Base-by-base conservation (phyloP, 2,329 filamentous ascomycete genomes). In the Pseudogymnoascus pannorum region DNA sequence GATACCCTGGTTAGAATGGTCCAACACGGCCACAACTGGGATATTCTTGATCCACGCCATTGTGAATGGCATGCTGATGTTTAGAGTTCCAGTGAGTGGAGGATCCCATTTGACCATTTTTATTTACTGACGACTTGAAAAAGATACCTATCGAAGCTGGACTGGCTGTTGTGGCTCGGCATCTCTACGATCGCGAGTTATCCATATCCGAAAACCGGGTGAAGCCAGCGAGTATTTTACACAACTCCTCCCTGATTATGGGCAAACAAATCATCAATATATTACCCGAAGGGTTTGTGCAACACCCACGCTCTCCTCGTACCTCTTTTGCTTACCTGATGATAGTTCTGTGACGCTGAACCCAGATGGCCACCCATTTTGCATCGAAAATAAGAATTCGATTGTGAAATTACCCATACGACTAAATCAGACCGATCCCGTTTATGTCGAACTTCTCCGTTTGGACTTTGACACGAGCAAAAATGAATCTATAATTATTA, bases 181-280 rank as follows among this genome's bases (percentile, higher is more conserved):
- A 95, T 65, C 81, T 97, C 58, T 97, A 94, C 77, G 92, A 97
- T 72, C 88, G 91, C 70, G 94, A 99, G 75, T 77, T 96, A 64
- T 91, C 93, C 59, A 88, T 99, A 66, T 94, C 91, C n/a, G 95
- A 97, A 73, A 87, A 89, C 67, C 91, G 87, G 70, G 93, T 99
- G 72, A 96, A 96, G 72, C 86, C 92, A 14, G 89, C 88, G 26
- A 87, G 84, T 64, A 92, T 99, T 65, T 79, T 96, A 64, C 91
- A 97, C 72, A 97, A 97, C 72, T 84, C 91, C 31, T 96, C 92
- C 20, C 82, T 97, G 70, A 97, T 99, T 66, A 83, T 96, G 76
- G 94, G 94, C 71, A 94, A 92, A 73, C 92, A 97, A 76, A 96
- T 97, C 68, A 93, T 99, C 75, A 94, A 99, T 72, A 96, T 99